Base-by-base conservation (phyloP, 2,329 filamentous ascomycete genomes). In the Nigrograna mackinnonii region DNA sequence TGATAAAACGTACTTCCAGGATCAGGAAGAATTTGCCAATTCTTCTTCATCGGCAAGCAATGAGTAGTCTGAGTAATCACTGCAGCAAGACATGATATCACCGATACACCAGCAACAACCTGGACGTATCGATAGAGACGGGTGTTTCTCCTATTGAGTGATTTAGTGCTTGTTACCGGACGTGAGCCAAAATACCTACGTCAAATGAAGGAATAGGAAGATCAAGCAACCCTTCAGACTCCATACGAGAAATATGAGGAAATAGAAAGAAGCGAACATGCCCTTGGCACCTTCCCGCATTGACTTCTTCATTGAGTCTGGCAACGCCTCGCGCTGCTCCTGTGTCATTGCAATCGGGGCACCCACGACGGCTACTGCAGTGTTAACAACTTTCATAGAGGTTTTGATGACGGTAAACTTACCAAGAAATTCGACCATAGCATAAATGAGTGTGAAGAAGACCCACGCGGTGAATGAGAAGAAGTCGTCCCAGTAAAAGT, bases 1-100 rank as follows among this genome's bases (percentile, higher is more conserved):
- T 4, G 9, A 18, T 6, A 20, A 14, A 3, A 35, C 39, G 19
- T 14, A 41, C 39, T 37, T 6, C 34, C 34, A 43, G 40, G 34
- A 26, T 43, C 40, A 9, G 40, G 34, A 16, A 37, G 18, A 26
- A 43, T 33, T 22, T 43, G 40, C 40, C 40, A 37, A 16, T 43
- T 37, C 21, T 30, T 22, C n/a, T 43, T 22, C 9, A 43, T 20
- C 6, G 34, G 34, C n/a, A 43, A 19, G 12, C 40, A 37, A 32
- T 43, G 34, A 13, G 40, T 37, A 14, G 30, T 28, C n/a, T 43
- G 34, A 13, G 40, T 32, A 14, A 43, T 32, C 18, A 37, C 32
- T 11, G 33, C 33, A 30, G 28, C 40, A 22, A 43, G 11, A 19
- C 34, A 43, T 11, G 24, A 37, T 9, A 28, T n/a, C 9, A 28